Base-by-base conservation (phyloP, 805 yeast genomes). In the Zygosaccharomyces rouxii region DNA sequence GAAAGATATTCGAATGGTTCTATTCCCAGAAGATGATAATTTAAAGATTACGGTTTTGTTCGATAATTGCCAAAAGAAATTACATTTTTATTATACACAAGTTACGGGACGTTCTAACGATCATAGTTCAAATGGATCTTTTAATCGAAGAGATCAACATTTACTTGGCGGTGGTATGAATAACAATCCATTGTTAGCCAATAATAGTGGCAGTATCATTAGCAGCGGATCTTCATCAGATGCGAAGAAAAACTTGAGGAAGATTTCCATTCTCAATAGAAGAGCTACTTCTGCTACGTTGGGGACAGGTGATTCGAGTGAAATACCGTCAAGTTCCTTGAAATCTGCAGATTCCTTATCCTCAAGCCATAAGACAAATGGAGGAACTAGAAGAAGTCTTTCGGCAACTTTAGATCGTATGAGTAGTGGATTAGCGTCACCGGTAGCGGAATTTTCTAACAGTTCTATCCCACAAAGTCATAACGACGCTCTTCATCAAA, bases 371-470 rank as follows among this genome's bases (percentile, higher is more conserved):
- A 42, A 30, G 7, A 41, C 30, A 6, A 14, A 13, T 21, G 25
- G 16, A 9, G 33, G 30, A 7, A 42, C 49, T 3, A 39, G 49
- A 22, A 52, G 68, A 43, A 62, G 60, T 35, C 35, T 61, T 11
- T 64, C 69, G 7, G 63, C 68, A 1, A 60, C 67, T 2, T 45
- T 64, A 10, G 68, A 63, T 38, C 53, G 68, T 38, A 58, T 60
- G 58, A 54, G 59, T 14, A 54, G 55, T 21, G 48, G 59, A 10
- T 43, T 56, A 13, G 48, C 57, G 5, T 53, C 62, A 1, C 48
- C 55, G n/a, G 48, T 44, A n/a, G 52, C 56, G 56, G 68, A 55
- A 49, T 60, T 48, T 54, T 58, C 40, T 40, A 62, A 44, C 62
- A 74, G 6, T 33, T 31, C 57, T n/a, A 38, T 47, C 3, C 48